Percentiles rank a stretch among this genome's conserved stretches.
phyloP scores from a whole-genome alignment of 2,329 filamentous ascomycete genomes.

The Pezicula rhizophila region DNA sequence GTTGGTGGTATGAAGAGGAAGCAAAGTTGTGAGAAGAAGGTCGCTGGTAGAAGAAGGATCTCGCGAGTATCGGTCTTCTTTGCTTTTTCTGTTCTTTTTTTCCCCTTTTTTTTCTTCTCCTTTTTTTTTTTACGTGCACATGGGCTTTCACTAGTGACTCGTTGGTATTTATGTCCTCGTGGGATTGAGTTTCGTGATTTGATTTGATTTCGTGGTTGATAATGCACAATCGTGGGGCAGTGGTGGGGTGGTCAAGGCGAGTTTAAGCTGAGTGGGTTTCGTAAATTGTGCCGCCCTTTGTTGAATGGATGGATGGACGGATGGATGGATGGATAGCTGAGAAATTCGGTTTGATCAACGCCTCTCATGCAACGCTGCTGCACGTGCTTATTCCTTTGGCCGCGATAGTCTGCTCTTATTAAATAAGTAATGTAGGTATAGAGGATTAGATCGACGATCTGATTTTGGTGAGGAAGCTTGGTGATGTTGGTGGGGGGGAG shows the following conservation, averaged over 20 bases:
- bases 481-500: not conserved
- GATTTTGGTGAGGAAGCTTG: no score
- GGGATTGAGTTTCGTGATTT: not conserved
- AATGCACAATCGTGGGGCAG: slow-evolving; percentile 1
- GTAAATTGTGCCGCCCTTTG: not conserved
- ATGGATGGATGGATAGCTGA: not conserved
- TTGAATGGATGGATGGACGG: no score
- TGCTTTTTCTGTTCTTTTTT: no score
- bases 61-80: no score
- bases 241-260: no score
- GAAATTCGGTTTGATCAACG: not conserved
- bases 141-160: no score
- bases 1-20: not conserved
- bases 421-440: not conserved
- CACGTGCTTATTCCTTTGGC: not conserved
- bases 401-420: not conserved
- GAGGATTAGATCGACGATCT: not conserved
- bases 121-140: no score
- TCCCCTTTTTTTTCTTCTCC: no score
- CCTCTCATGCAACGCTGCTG: not conserved
- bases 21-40: not conserved
- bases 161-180: not conserved
- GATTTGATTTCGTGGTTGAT: not conserved
- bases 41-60: not conserved
- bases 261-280: not conserved